Percentiles rank a stretch among this genome's conserved stretches.
Evolutionary conservation across 1,284 basidiomycete species (phyloP).

Genomic region (Microbotryum intermedium): DNA sequence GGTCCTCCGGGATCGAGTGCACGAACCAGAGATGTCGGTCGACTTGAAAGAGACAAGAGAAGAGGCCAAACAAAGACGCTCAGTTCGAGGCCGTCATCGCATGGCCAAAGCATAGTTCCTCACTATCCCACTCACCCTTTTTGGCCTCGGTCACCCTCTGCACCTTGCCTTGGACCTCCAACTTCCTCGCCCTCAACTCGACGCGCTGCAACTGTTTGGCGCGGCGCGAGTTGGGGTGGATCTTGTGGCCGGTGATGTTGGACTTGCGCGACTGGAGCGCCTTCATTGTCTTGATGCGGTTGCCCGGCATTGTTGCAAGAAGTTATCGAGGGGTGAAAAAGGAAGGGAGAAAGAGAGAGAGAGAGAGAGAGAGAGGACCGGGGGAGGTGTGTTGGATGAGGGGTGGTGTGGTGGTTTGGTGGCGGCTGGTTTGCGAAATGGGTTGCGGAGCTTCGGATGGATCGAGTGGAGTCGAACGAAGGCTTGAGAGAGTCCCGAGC

Average conservation of each 20-base stretch:
- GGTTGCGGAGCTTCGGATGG: too few relatives aligned
- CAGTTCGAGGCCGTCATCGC: not conserved
- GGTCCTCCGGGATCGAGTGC: slow-evolving; percentile 19
- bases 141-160: slow-evolving; percentile 15
- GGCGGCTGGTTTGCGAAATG: too few relatives aligned
- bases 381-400: too few relatives aligned
- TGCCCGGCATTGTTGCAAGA: slow-evolving; percentile 14
- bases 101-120: not conserved
- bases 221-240: slow-evolving; percentile 31
- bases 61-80: not conserved
- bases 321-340: not conserved
- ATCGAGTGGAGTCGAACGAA: too few relatives aligned
- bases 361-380: too few relatives aligned
- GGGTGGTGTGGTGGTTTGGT: too few relatives aligned
- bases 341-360: too few relatives aligned
- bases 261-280: slow-evolving; percentile 26
- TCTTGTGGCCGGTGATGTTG: slow-evolving; percentile 4
- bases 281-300: slow-evolving; percentile 26
- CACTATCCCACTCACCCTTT: not conserved
- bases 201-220: slow-evolving; percentile 31
- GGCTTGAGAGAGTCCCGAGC: too few relatives aligned
- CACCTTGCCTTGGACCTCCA: slow-evolving; percentile 19
- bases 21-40: slow-evolving; percentile 27
- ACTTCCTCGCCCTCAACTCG: slow-evolving; percentile 23
- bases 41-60: slow-evolving; percentile 6